Conservation (phyloP, 805 yeast species). For the Candida xiaguanensis region DNA sequence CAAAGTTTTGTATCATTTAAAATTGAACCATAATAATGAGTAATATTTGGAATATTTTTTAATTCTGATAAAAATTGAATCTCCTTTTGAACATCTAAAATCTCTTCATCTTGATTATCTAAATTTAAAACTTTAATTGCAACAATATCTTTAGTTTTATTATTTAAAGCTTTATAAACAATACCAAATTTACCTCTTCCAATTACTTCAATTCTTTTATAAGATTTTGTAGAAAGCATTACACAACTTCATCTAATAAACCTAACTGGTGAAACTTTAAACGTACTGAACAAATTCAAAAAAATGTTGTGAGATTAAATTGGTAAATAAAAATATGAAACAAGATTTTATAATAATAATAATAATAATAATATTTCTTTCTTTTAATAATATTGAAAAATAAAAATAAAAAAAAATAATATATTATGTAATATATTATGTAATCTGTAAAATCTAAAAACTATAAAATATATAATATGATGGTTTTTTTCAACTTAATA, state of each 20-base stretch:
- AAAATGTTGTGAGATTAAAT: no score
- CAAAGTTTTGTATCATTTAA: constrained; percentile 87
- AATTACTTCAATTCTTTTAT: constrained; percentile 81
- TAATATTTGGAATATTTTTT: constrained; percentile 84
- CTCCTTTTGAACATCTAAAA: constrained; percentile 90
- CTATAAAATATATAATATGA: no score
- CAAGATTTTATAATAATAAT: no score
- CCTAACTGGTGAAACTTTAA: no score
- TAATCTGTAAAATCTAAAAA: no score
- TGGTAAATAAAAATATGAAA: no score
- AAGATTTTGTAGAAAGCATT: constrained; percentile 30
- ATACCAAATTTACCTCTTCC: constrained; percentile 98
- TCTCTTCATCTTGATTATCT: constrained; percentile 93
- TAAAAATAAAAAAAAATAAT: no score
- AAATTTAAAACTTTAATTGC: constrained; percentile 92
- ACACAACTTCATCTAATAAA: no score
- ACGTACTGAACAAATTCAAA: no score
- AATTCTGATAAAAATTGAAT: constrained; percentile 80
- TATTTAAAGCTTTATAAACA: constrained; percentile 81
- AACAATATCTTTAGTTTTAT: constrained; percentile 69
- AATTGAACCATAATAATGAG: constrained; percentile 87
- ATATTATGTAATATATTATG: no score
- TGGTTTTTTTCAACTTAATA: constrained; percentile 51
- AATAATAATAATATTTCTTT: no score
- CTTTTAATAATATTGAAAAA: no score